These are phyloP conservation scores for Aspergillus diversus DNA, from an alignment of 495 filamentous ascomycete genomes.

Conservation along the genomic window DNA sequence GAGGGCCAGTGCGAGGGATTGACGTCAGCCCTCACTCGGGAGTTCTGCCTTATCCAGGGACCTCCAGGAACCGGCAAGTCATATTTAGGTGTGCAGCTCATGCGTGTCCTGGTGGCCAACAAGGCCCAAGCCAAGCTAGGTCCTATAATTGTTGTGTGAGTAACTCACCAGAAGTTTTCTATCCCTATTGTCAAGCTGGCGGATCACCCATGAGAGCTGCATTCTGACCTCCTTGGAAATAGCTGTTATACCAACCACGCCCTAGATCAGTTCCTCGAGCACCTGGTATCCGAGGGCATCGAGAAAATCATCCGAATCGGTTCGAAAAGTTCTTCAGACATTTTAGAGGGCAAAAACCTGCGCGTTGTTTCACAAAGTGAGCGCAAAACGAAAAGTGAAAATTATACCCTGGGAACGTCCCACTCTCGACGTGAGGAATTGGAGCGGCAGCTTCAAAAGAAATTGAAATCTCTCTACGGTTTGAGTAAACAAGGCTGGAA, in stretches of 20 bases:
- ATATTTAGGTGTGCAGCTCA: conserved; percentile 60
- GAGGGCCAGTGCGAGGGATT: conserved; percentile 15
- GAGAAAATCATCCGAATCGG: conserved; percentile 70
- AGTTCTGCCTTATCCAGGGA: conserved; percentile 77
- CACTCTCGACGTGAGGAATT: neutral
- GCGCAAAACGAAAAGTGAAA: conserved; percentile 45
- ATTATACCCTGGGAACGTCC: conserved; percentile 6
- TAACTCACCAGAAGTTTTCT: neutral
- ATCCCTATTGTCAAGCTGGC: neutral
- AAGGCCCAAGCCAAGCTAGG: conserved; percentile 52
- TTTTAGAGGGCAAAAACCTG: conserved; percentile 44
- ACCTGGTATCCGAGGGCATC: conserved; percentile 57
- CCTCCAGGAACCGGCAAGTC: conserved; percentile 83
- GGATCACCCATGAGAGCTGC: no score
- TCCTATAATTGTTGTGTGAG: conserved; percentile 49
- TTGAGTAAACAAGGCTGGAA: conserved; percentile 23
- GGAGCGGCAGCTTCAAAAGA: conserved; percentile 17
- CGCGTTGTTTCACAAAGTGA: conserved; percentile 33
- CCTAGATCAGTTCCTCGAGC: conserved; percentile 72
- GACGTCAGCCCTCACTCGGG: conserved; percentile 37
- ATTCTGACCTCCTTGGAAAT: conserved; percentile 35
- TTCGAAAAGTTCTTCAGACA: conserved; percentile 62
- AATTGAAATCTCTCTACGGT: conserved; percentile 13
- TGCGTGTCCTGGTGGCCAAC: conserved; percentile 66
- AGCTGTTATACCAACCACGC: conserved; percentile 76